phyloP scores from a whole-genome alignment of 2,329 filamentous ascomycete genomes.

The Scolecobasidium constrictum region DNA sequence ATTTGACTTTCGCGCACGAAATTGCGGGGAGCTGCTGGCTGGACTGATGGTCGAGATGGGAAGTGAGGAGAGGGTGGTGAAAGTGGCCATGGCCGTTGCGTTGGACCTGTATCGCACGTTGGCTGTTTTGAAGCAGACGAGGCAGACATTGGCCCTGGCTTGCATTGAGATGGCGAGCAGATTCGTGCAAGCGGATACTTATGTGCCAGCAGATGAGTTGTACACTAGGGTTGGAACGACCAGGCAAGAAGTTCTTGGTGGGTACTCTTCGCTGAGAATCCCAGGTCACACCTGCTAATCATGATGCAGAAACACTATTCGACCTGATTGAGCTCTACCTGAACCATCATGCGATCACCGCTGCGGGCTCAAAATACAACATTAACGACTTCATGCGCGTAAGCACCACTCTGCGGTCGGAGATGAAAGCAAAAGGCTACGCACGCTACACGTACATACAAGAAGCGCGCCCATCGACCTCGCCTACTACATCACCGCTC shows the following conservation, averaged over 20 bases:
- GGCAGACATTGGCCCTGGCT: conserved; percentile 73
- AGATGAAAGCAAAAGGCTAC: conserved; percentile 5
- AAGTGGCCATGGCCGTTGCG: conserved; percentile 68
- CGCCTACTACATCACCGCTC: conserved; percentile 27
- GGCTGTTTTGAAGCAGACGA: conserved; percentile 79
- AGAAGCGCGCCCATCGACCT: conserved; percentile 54
- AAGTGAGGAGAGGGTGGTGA: conserved; percentile 38
- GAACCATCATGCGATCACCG: conserved; percentile 64
- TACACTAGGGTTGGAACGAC: conserved; percentile 12
- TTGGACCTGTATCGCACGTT: conserved; percentile 91
- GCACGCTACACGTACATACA: conserved; percentile 44
- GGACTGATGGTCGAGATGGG: conserved; percentile 3
- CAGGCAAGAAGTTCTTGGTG: conserved; percentile 35
- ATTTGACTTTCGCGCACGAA: conserved; percentile 69
- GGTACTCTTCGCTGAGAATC: background rate
- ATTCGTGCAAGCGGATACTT: conserved; percentile 33
- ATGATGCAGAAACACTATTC: conserved; percentile 65
- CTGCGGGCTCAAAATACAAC: conserved; percentile 60
- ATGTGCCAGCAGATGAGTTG: conserved; percentile 5
- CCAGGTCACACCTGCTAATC: conserved; percentile 27
- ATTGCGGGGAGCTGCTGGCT: conserved; percentile 37
- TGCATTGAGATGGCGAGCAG: conserved; percentile 71
- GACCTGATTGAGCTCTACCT: conserved; percentile 90
- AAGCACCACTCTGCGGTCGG: conserved; percentile 61
- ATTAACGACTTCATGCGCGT: conserved; percentile 74